These are phyloP conservation scores for Angomonas desouzai DNA, from an alignment of 208 protist genomes.

Conservation along the genomic window DNA sequence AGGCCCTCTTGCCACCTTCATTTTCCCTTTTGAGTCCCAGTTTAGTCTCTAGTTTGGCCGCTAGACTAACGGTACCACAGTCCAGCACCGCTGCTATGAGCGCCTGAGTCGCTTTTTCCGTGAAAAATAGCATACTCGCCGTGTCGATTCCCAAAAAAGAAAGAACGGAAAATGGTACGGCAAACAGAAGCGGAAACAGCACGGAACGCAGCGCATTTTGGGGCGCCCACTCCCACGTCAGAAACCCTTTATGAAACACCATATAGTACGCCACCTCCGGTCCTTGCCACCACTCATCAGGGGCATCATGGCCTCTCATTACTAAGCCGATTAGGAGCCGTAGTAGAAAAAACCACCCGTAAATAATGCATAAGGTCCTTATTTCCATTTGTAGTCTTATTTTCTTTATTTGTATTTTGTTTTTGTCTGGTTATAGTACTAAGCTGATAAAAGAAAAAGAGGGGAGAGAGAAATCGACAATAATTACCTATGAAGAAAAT, in stretches of 20 bases:
- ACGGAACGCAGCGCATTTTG: conserved; percentile 55
- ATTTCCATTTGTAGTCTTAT: neutral
- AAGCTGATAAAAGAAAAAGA: too few species aligned
- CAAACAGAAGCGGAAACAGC: conserved; percentile 59
- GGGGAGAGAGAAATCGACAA: too few species aligned
- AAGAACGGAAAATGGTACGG: conserved; percentile 41
- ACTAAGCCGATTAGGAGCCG: conserved; percentile 46
- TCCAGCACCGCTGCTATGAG: conserved; percentile 13
- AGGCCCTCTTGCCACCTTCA: conserved; percentile 3
- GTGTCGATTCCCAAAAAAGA: neutral
- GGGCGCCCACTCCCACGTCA: conserved; percentile 80
- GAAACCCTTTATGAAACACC: conserved; percentile 67
- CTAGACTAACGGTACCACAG: conserved; percentile 20
- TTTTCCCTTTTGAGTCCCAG: neutral
- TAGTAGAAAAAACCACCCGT: conserved; percentile 31
- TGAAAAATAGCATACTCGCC: conserved; percentile 8
- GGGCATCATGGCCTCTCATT: conserved; percentile 47
- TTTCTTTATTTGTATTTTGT: neutral
- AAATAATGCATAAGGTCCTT: neutral
- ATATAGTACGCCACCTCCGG: conserved; percentile 79
- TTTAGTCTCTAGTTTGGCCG: conserved; percentile 19
- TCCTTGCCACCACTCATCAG: conserved; percentile 90
- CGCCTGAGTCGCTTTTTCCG: conserved; percentile 19
- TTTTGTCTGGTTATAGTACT: neutral
- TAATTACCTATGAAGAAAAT: too few species aligned